These are phyloP conservation scores for Boletus rubropictus DNA, from an alignment of 768 basidiomycete genomes.

Conservation along the genomic window DNA sequence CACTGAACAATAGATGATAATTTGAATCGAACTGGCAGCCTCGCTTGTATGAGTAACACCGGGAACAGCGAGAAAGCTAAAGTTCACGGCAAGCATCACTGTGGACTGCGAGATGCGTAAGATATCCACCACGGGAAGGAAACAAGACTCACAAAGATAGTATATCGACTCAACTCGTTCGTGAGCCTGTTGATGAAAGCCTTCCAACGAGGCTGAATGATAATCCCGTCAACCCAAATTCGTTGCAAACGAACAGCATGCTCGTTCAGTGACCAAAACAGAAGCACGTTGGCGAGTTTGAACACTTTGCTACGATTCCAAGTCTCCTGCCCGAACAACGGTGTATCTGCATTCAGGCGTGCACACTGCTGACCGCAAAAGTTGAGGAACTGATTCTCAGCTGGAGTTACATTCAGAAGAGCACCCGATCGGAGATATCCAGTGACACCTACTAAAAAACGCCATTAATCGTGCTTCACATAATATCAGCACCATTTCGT, in stretches of 20 bases:
- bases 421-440: background rate
- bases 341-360: conserved; percentile 5
- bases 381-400: conserved; percentile 12
- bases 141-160: background rate
- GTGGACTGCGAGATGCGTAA: background rate
- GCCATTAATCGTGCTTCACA: conserved; percentile 10
- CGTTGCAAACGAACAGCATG: conserved; percentile 4
- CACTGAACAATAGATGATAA: background rate
- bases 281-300: background rate
- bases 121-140: background rate
- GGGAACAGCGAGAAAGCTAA: background rate
- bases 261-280: conserved; percentile 7
- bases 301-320: conserved; percentile 5
- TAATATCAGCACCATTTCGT: background rate
- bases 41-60: background rate
- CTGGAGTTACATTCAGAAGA: background rate
- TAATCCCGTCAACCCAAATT: background rate
- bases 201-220: background rate
- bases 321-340: background rate
- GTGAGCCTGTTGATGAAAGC: background rate
- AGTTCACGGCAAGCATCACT: background rate
- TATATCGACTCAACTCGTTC: background rate
- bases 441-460: background rate
- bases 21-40: background rate
- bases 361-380: conserved; percentile 11